These are phyloP conservation scores for Verticillium nonalfalfae DNA, from an alignment of 2,329 filamentous ascomycete genomes.

Conservation along the genomic window DNA sequence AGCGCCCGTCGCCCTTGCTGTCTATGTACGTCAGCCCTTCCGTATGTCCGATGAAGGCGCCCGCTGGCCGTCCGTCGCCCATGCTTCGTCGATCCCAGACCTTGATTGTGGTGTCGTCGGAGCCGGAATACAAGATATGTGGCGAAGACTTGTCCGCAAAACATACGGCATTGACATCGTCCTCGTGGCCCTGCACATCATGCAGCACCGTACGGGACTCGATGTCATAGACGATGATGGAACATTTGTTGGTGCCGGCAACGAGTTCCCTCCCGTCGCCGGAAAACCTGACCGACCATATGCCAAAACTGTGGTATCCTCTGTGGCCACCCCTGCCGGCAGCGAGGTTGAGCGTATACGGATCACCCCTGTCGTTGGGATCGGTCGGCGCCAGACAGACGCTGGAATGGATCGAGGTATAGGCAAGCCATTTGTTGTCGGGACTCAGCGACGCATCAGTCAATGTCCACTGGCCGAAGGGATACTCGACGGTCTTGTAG, in stretches of 20 bases:
- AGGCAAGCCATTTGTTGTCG: slow-evolving; percentile 87
- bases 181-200: slow-evolving; percentile 67
- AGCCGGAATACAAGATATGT: slow-evolving; percentile 92
- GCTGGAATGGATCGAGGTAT: slow-evolving; percentile 78
- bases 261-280: slow-evolving; percentile 88
- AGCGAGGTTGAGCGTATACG: slow-evolving; percentile 68
- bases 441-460: slow-evolving; percentile 89
- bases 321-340: slow-evolving; percentile 16
- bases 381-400: slow-evolving; percentile 87
- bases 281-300: slow-evolving; percentile 90
- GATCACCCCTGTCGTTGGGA: slow-evolving; percentile 72
- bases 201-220: slow-evolving; percentile 72
- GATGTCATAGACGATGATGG: slow-evolving; percentile 88
- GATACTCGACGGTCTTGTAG: slow-evolving; percentile 84
- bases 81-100: slow-evolving; percentile 95
- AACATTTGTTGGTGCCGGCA: slow-evolving; percentile 73
- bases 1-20: slow-evolving; percentile 65
- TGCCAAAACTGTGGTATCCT: slow-evolving; percentile 42
- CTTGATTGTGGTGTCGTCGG: slow-evolving; percentile 88
- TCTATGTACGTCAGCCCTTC: slow-evolving; percentile 65
- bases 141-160: slow-evolving; percentile 85
- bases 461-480: slow-evolving; percentile 89
- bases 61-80: slow-evolving; percentile 68
- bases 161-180: slow-evolving; percentile 95
- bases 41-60: slow-evolving; percentile 60